Base-by-base conservation (phyloP, 495 filamentous ascomycete genomes). In the Halenospora varia region DNA sequence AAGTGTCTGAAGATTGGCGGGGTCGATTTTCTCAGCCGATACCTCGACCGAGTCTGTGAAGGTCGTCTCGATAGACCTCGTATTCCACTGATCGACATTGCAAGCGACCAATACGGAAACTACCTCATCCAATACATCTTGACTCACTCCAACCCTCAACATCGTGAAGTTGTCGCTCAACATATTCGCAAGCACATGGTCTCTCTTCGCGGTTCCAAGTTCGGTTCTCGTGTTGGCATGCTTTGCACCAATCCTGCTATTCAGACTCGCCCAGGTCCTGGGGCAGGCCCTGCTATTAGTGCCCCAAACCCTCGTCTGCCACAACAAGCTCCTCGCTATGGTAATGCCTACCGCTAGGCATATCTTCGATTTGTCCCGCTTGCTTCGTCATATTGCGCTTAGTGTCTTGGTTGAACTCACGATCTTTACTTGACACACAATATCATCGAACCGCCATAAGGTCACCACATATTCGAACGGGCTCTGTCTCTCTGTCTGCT, bases 141-240 rank as follows among this genome's bases (percentile, higher is more conserved):
- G 60, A 92, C 89, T 48, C 87, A 97, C 70, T 85, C 90, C 53
- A 83, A 86, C 29, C 77, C 86, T 53, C 89, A 90, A 62, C 94
- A 97, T 68, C 89, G 92, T 60, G 94, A 98, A 67, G 77, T 96
- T 56, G 94, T 97, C 55, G 90, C 92, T 24, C 84, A 81, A 35
- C 95, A 98, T 68, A 92, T 98, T 64, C 87, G 92, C 61, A 98
- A 98, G 76, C 94, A 98, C 73, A 98, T 98, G 94, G 94, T 98
- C 23, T 97, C 95, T 57, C 85, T 98, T 35, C 92, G 94, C 56
- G 94, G 94, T 44, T 97, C 94, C 62, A 98, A 98, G 69, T 98
- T 97, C 71, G 94, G 94, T 55, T 97, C 94, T 56, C 90, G 94
- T 51, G 94, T 97, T 45, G 94, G 93, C 48, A 97, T 97, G 91